A percentile compares a stretch with the other conserved stretches of the same genome.
phyloP scores from a whole-genome alignment of 805 yeast species.

The Candida tammaniensis region DNA sequence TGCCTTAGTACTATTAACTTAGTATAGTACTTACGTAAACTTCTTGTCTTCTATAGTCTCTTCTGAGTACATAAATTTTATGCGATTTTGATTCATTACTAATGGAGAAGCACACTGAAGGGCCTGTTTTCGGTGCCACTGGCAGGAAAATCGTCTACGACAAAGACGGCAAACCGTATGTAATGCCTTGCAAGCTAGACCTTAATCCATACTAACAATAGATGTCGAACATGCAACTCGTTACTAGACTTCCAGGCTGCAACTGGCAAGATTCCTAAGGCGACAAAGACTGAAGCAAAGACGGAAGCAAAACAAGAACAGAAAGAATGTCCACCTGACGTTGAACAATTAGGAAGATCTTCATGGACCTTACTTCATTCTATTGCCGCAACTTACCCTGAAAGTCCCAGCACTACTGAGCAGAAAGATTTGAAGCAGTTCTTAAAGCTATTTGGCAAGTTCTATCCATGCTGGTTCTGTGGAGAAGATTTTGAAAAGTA shows the following conservation, averaged over 20 bases:
- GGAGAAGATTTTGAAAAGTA: constrained; percentile 78
- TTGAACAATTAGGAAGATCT: constrained; percentile 71
- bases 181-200: no score
- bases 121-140: constrained; percentile 43
- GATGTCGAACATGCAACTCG: constrained; percentile 87
- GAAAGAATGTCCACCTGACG: constrained; percentile 79
- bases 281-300: background rate
- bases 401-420: constrained; percentile 54
- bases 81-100: no score
- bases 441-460: constrained; percentile 63
- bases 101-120: constrained; percentile 4
- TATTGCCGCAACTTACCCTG: constrained; percentile 87
- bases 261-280: constrained; percentile 17
- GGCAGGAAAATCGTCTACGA: constrained; percentile 76
- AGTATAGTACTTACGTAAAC: no score
- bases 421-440: constrained; percentile 74
- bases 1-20: no score
- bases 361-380: constrained; percentile 93
- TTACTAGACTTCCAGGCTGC: constrained; percentile 76
- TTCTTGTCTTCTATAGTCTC: no score
- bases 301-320: constrained; percentile 22
- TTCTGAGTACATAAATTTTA: no score
- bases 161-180: constrained; percentile 92
- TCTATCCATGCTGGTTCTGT: constrained; percentile 94
- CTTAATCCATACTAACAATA: constrained; percentile 15